These are phyloP conservation scores for Mycena polygramma DNA, from an alignment of 768 basidiomycete genomes.

Conservation along the genomic window DNA sequence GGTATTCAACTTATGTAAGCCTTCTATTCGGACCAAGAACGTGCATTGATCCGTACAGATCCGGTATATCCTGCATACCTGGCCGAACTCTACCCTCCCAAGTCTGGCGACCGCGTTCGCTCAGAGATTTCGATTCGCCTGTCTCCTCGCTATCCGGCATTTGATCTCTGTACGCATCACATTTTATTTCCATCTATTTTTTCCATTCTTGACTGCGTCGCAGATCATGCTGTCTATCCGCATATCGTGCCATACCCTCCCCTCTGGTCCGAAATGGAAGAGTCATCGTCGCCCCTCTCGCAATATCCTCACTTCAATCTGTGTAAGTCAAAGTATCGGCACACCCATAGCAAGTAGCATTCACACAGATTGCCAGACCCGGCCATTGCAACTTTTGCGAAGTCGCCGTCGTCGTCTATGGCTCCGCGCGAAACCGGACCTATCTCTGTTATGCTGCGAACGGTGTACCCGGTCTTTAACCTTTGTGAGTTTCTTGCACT, in stretches of 20 bases:
- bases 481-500: constrained; percentile 38
- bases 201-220: constrained; percentile 23
- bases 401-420: background rate
- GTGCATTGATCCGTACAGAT: constrained; percentile 4
- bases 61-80: constrained; percentile 32
- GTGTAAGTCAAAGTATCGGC: constrained; percentile 37
- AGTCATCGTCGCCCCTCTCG: background rate
- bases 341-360: constrained; percentile 22
- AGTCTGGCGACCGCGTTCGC: background rate
- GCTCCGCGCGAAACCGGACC: background rate
- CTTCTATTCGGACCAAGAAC: background rate
- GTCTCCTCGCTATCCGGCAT: constrained; percentile 46
- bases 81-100: constrained; percentile 22
- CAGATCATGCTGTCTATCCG: constrained; percentile 44
- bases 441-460: constrained; percentile 16
- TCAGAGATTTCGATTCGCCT: constrained; percentile 27
- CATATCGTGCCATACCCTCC: constrained; percentile 33
- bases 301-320: constrained; percentile 42
- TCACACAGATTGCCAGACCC: background rate
- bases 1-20: constrained; percentile 43
- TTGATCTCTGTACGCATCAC: constrained; percentile 48
- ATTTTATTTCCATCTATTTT: constrained; percentile 18
- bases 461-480: constrained; percentile 39
- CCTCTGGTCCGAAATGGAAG: constrained; percentile 25
- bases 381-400: constrained; percentile 12